Evolutionary conservation across 1,284 basidiomycete genomes (phyloP).

Genomic region (Austroboletus niveus): DNA sequence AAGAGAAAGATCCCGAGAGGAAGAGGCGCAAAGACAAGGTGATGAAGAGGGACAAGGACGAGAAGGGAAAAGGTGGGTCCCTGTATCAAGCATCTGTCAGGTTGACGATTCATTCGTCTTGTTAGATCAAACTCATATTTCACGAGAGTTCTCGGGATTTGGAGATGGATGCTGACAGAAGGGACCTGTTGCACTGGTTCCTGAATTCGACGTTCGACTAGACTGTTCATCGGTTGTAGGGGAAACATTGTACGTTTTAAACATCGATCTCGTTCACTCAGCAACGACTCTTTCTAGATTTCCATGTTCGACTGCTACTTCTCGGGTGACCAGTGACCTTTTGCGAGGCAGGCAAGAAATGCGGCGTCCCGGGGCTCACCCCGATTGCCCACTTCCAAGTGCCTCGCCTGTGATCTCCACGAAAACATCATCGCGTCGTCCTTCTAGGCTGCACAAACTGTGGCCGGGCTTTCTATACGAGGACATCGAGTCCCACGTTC

Average conservation of each 20-base stretch:
- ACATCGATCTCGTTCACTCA: background rate
- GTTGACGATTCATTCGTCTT: slow-evolving; percentile 12
- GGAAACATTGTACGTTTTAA: slow-evolving; percentile 41
- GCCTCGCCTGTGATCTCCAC: slow-evolving; percentile 11
- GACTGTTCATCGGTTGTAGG: background rate
- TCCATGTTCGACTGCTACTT: slow-evolving; percentile 13
- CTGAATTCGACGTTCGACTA: background rate
- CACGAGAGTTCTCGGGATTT: slow-evolving; percentile 12
- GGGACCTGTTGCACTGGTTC: background rate
- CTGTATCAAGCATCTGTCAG: slow-evolving; percentile 30
- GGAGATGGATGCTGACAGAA: background rate
- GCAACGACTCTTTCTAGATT: slow-evolving; percentile 2
- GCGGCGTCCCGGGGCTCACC: slow-evolving; percentile 9
- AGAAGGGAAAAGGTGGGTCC: background rate
- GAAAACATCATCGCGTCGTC: slow-evolving; percentile 6
- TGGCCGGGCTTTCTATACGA: slow-evolving; percentile 15
- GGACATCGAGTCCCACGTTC: too few relatives aligned
- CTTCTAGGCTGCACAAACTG: slow-evolving; percentile 9
- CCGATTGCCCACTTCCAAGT: slow-evolving; percentile 1
- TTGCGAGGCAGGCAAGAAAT: background rate
- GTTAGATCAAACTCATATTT: slow-evolving; percentile 46
- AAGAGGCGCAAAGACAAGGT: background rate
- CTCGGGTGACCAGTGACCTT: slow-evolving; percentile 16
- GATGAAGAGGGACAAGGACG: slow-evolving; percentile 36
- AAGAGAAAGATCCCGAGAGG: slow-evolving; percentile 22